Conservation (phyloP, 1,139 yeast species). For the Debaryomyces coudertii region DNA sequence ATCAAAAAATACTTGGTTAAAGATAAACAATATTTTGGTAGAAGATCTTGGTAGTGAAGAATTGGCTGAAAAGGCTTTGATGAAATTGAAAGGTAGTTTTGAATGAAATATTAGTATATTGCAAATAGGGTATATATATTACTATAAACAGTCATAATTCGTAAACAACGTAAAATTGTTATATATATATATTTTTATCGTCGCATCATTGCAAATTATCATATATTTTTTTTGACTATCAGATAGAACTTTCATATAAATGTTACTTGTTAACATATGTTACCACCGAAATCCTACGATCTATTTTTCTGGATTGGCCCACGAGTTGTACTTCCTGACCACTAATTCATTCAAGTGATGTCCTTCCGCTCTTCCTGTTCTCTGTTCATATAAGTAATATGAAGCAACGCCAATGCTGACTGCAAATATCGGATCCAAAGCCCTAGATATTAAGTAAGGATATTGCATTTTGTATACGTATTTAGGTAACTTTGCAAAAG, state of each 20-base stretch:
- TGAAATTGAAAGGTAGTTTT: conserved; percentile 41
- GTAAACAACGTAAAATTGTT: too few relatives aligned
- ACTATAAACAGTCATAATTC: background rate
- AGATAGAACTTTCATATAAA: background rate
- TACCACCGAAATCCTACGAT: background rate
- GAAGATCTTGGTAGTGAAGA: conserved; percentile 32
- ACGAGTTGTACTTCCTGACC: conserved; percentile 14
- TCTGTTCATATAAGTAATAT: conserved; percentile 60
- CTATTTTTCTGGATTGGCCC: background rate
- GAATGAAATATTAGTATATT: background rate
- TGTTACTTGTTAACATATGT: background rate
- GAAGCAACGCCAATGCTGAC: conserved; percentile 60
- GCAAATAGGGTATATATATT: background rate
- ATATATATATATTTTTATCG: too few relatives aligned
- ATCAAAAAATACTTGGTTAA: conserved; percentile 33
- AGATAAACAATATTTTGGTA: conserved; percentile 32
- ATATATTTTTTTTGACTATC: too few relatives aligned
- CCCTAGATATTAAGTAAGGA: conserved; percentile 42
- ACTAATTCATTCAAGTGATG: conserved; percentile 57
- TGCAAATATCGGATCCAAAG: conserved; percentile 62
- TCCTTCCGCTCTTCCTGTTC: conserved; percentile 58
- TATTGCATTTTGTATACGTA: conserved; percentile 30
- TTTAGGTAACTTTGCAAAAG: too few relatives aligned
- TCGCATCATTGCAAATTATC: too few relatives aligned
- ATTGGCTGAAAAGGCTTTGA: conserved; percentile 29